Percentiles rank a stretch among this genome's conserved stretches.
phyloP scores from a whole-genome alignment of 805 yeast genomes.

The Yamadazyma philogaea region DNA sequence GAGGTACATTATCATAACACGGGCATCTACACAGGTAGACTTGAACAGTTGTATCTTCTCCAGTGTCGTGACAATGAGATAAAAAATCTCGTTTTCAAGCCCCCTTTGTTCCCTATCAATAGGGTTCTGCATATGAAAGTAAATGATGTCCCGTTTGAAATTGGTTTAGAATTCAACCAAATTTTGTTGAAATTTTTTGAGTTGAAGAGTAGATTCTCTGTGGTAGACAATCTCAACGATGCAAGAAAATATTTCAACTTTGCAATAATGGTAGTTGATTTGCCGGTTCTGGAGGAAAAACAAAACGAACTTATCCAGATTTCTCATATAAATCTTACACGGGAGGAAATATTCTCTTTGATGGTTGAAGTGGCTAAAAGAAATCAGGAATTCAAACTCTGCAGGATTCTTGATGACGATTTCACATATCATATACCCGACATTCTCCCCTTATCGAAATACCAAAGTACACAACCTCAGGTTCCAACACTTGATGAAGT shows the following conservation, averaged over 20 bases:
- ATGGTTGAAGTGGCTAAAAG: neutral
- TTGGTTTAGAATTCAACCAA: neutral
- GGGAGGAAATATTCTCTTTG: neutral
- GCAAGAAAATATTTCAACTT: neutral
- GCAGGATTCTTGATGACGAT: neutral
- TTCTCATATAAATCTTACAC: neutral
- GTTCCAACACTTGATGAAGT: neutral
- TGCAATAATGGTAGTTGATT: neutral
- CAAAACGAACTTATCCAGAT: neutral
- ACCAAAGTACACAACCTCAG: neutral
- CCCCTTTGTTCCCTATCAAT: neutral
- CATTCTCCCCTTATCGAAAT: neutral
- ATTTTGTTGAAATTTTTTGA: constrained; percentile 1
- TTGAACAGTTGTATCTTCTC: neutral
- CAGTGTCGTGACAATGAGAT: neutral
- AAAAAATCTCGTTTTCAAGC: neutral
- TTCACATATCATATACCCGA: neutral
- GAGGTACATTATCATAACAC: neutral
- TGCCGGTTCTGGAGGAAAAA: neutral
- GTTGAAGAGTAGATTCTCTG: neutral
- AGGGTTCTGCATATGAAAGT: neutral
- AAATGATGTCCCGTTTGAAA: neutral
- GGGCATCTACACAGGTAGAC: constrained; percentile 1
- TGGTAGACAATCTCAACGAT: neutral
- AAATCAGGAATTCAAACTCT: no score